Evolutionary conservation across 352 stramenopile species (phyloP).

Genomic region (Globisporangium emineosum): DNA sequence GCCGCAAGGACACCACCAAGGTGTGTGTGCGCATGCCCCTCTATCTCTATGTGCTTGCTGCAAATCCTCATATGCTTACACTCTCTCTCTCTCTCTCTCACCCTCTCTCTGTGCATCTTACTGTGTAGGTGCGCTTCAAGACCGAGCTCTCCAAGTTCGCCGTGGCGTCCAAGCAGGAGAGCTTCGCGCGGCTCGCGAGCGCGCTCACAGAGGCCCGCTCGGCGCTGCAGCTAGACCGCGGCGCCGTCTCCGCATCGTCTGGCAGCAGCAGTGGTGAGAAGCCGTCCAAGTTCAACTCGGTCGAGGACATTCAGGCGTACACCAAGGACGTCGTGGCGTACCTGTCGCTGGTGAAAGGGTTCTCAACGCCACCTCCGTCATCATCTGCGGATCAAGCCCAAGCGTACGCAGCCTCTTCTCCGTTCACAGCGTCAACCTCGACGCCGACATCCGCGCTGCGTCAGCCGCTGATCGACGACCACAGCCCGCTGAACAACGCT

Average conservation of each 20-base stretch:
- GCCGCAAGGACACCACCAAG: slow-evolving; percentile 36
- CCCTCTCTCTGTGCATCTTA: too few species aligned
- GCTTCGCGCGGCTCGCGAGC: slow-evolving; percentile 32
- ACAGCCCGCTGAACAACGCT: slow-evolving; percentile 16
- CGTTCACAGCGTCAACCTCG: neutral
- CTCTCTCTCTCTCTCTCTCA: neutral
- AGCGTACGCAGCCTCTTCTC: neutral
- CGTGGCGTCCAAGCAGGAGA: slow-evolving; percentile 28
- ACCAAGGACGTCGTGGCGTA: slow-evolving; percentile 36
- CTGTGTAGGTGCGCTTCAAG: slow-evolving; percentile 37
- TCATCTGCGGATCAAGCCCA: neutral
- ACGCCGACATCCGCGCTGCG: slow-evolving; percentile 23
- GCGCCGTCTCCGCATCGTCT: slow-evolving; percentile 5
- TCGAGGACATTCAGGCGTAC: slow-evolving; percentile 36
- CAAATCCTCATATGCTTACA: neutral
- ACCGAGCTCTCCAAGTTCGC: slow-evolving; percentile 38
- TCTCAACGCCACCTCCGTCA: slow-evolving; percentile 21
- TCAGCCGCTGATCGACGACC: slow-evolving; percentile 41
- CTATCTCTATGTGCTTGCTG: neutral
- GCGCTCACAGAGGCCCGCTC: slow-evolving; percentile 38
- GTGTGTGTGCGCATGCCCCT: slow-evolving; percentile 10
- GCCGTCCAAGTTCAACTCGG: slow-evolving; percentile 21
- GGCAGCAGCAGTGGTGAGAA: slow-evolving; percentile 13
- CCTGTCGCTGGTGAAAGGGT: slow-evolving; percentile 57
- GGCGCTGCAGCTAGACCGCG: slow-evolving; percentile 28